Conservation (phyloP, 2,329 filamentous ascomycete species). For the Phaeosphaeria sp. region DNA sequence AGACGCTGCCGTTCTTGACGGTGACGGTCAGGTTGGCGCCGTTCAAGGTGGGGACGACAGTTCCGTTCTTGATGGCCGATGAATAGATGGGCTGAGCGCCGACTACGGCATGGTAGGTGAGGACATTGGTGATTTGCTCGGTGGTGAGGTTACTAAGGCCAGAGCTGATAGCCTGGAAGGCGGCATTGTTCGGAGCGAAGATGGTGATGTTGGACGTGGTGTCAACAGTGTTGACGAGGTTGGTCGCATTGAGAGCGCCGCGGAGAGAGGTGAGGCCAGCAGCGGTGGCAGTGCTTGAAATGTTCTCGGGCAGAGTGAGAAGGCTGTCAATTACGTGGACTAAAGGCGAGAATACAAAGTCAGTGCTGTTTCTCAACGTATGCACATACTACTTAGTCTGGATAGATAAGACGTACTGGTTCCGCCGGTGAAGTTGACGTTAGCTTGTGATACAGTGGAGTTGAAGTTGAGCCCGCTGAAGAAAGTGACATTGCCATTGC, state of each 20-base stretch:
- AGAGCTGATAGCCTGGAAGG: slow-evolving; percentile 65
- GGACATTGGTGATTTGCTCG: slow-evolving; percentile 58
- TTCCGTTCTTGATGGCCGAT: slow-evolving; percentile 51
- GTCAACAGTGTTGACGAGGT: slow-evolving; percentile 52
- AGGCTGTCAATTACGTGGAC: slow-evolving; percentile 56
- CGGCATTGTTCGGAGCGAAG: slow-evolving; percentile 68
- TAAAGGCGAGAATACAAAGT: no score
- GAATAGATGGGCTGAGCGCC: slow-evolving; percentile 61
- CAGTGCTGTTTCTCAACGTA: no score
- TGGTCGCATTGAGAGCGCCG: slow-evolving; percentile 49
- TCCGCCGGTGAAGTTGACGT: slow-evolving; percentile 54
- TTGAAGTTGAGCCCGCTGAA: slow-evolving; percentile 60
- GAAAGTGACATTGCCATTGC: slow-evolving; percentile 56
- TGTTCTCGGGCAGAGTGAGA: slow-evolving; percentile 48
- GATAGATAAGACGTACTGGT: no score
- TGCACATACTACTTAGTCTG: no score
- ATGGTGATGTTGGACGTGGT: slow-evolving; percentile 62
- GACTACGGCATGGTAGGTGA: slow-evolving; percentile 70
- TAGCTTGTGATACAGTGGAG: slow-evolving; percentile 55
- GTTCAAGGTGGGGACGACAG: slow-evolving; percentile 43
- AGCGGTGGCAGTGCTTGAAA: slow-evolving; percentile 39
- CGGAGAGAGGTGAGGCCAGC: slow-evolving; percentile 50
- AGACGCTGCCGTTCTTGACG: slow-evolving; percentile 43
- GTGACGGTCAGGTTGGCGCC: slow-evolving; percentile 51
- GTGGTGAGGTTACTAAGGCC: slow-evolving; percentile 56